Base-by-base conservation (phyloP, 352 stramenopile species). In the Pythium rhizo-oryzae region DNA sequence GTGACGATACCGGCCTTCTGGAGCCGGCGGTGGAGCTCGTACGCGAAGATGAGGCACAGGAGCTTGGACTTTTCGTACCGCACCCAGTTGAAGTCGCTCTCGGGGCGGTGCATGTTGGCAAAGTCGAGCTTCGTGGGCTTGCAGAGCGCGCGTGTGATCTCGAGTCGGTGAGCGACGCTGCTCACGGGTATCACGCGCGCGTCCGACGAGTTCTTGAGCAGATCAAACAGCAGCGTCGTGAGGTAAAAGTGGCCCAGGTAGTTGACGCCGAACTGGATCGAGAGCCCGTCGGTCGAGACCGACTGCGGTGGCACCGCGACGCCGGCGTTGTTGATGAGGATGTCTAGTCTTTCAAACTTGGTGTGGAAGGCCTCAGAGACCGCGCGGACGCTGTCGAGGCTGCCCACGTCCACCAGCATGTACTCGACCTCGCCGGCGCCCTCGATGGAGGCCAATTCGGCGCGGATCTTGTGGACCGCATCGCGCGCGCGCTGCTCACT, bases 301-400 rank as follows among this genome's bases (percentile, higher is more conserved):
- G 69, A 79, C 30, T 77, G 53, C 13, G 51, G 39, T 8, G 71
- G 76, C 41, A 76, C 47, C 76, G 81, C 71, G 24, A 89, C 46
- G 15, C 79, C 80, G 39, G 77, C 82, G 63, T 91, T 91, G 71
- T 88, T 87, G 53, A 91, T 58, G 30, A 91, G 50, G 12, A 89
- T 39, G 35, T 88, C 76, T 16, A 91, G 50, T 0, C 70, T 75
- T 39, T 84, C 54, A 51, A 80, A 85, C 47, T 70, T 75, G 58
- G 60, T 25, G 25, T 46, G 57, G 54, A 89, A 85, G 6, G 60
- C 58, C 2, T 76, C 53, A 4, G 57, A 70, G 52, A 88, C 85
- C 0, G 18, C 30, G 0, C 61, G 65, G 13, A 86, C 58, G n/a
- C 69, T 87, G 24, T 37, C 64, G 12, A 89, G 50, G 50, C 75